These are phyloP conservation scores for Gymnopilus dilepis DNA, from an alignment of 768 basidiomycete genomes.

Conservation along the genomic window DNA sequence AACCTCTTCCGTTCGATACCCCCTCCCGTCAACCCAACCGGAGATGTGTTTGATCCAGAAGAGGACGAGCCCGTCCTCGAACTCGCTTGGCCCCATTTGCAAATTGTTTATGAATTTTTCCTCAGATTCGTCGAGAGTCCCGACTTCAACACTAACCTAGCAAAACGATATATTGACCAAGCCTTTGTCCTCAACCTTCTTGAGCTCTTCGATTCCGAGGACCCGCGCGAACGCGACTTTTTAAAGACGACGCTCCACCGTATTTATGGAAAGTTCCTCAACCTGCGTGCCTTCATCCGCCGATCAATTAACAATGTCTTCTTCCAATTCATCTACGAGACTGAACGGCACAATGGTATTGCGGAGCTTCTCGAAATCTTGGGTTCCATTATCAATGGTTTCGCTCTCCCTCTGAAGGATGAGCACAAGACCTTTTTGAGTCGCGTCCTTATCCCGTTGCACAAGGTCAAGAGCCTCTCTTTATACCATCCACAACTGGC, in stretches of 20 bases:
- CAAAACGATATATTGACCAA: conserved; percentile 98
- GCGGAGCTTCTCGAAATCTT: conserved; percentile 98
- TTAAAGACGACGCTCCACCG: conserved; percentile 98
- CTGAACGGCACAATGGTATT: conserved; percentile 98
- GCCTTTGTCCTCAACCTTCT: conserved; percentile 94
- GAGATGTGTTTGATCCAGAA: conserved; percentile 99
- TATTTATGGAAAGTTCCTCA: conserved; percentile 99
- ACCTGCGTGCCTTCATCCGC: conserved; percentile 97
- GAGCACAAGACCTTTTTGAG: conserved; percentile 99
- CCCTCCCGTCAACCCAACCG: conserved; percentile 97
- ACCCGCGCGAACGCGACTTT: conserved; percentile 98
- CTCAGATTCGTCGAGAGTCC: conserved; percentile 97
- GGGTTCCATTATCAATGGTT: conserved; percentile 99
- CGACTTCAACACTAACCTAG: conserved; percentile 97
- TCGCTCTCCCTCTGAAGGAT: conserved; percentile 96
- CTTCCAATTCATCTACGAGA: conserved; percentile 98
- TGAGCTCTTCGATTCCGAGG: conserved; percentile 98
- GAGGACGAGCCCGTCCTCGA: conserved; percentile 99
- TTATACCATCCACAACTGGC: conserved; percentile 99
- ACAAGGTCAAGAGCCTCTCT: conserved; percentile 98
- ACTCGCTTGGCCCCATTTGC: conserved; percentile 98
- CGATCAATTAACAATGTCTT: conserved; percentile 99
- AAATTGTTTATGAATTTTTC: conserved; percentile 99
- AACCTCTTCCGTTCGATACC: conserved; percentile 99
- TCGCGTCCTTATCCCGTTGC: conserved; percentile 90